Conservation (phyloP, 2,329 filamentous ascomycete species). For the Colletotrichum filicis region DNA sequence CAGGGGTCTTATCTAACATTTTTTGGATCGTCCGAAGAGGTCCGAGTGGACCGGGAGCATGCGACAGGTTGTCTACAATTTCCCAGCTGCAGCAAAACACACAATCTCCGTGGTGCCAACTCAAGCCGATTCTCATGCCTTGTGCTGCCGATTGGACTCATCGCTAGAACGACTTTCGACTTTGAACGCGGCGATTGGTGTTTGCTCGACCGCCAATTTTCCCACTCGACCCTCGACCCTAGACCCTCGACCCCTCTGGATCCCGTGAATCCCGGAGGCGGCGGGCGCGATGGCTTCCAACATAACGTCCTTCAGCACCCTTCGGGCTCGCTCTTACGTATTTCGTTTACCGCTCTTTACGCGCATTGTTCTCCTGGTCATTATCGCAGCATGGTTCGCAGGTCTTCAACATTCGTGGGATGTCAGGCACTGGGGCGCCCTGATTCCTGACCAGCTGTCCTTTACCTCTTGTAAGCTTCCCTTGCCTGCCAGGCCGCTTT, state of each 20-base stretch:
- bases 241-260: not conserved
- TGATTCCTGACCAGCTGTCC: conserved; percentile 81
- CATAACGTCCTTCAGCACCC: conserved; percentile 68
- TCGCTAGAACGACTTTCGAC: not conserved
- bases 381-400: conserved; percentile 68
- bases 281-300: conserved; percentile 24
- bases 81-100: not conserved
- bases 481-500: not conserved
- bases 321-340: conserved; percentile 82
- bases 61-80: conserved; percentile 26
- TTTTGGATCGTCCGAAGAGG: conserved; percentile 9
- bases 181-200: not conserved
- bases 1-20: conserved; percentile 19
- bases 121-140: not conserved
- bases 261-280: not conserved
- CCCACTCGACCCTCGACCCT: not conserved
- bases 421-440: conserved; percentile 79
- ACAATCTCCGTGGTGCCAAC: conserved; percentile 1
- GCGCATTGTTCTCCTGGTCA: conserved; percentile 72
- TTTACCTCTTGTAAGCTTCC: conserved; percentile 73
- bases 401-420: conserved; percentile 78
- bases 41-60: conserved; percentile 13
- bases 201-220: not conserved
- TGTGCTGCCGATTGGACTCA: not conserved
- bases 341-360: conserved; percentile 91